These are phyloP conservation scores for Bipolaris cookei DNA, from an alignment of 2,329 filamentous ascomycete species.

Conservation along the genomic window DNA sequence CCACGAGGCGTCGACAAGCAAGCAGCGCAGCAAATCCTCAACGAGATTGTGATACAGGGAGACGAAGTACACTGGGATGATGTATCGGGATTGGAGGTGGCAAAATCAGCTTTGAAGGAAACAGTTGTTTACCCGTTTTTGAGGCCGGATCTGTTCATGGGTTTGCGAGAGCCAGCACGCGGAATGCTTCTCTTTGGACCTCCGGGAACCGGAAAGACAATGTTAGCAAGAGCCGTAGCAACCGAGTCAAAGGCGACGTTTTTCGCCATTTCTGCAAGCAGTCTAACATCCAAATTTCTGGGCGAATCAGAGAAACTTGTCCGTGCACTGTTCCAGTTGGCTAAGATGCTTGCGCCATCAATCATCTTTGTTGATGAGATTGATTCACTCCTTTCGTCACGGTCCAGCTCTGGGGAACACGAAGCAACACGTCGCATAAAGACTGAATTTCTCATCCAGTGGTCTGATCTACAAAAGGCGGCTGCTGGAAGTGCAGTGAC, in stretches of 20 bases:
- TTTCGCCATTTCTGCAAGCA: slow-evolving; percentile 95
- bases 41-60: slow-evolving; percentile 92
- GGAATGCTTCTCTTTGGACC: slow-evolving; percentile 97
- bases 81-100: slow-evolving; percentile 86
- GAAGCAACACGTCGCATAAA: slow-evolving; percentile 94
- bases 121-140: slow-evolving; percentile 97
- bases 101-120: slow-evolving; percentile 91
- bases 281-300: slow-evolving; percentile 92
- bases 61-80: slow-evolving; percentile 96
- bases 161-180: slow-evolving; percentile 87
- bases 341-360: slow-evolving; percentile 85
- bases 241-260: slow-evolving; percentile 95
- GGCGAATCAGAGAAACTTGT: slow-evolving; percentile 98
- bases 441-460: slow-evolving; percentile 97
- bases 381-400: slow-evolving; percentile 85
- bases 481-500: slow-evolving; percentile 80
- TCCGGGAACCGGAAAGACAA: slow-evolving; percentile 97
- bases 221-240: slow-evolving; percentile 92
- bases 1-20: slow-evolving; percentile 81
- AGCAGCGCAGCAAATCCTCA: slow-evolving; percentile 89
- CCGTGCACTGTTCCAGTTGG: slow-evolving; percentile 86
- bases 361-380: slow-evolving; percentile 99
- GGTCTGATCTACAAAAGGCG: slow-evolving; percentile 91
- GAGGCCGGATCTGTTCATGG: slow-evolving; percentile 93
- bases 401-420: slow-evolving; percentile 80